Evolutionary conservation across 2,329 filamentous ascomycete genomes (phyloP).

Genomic region (Scedosporium apiospermum): DNA sequence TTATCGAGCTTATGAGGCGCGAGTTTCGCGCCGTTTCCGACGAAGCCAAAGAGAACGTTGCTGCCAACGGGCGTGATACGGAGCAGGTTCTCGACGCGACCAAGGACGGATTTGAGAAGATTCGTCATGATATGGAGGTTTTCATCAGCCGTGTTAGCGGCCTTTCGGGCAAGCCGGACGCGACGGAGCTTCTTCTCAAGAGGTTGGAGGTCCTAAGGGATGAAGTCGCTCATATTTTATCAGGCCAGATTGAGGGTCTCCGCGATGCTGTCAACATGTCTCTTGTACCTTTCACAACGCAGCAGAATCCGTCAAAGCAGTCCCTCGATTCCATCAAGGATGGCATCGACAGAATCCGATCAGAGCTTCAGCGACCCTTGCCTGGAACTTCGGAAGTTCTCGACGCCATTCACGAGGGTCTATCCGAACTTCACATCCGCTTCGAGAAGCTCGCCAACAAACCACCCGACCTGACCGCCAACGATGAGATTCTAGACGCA

Average conservation of each 20-base stretch:
- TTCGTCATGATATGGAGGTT: constrained; percentile 69
- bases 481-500: constrained; percentile 82
- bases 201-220: constrained; percentile 59
- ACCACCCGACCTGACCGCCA: constrained; percentile 71
- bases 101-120: constrained; percentile 74
- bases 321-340: constrained; percentile 61
- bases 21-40: constrained; percentile 53
- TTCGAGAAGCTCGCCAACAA: constrained; percentile 73
- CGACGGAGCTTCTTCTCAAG: constrained; percentile 57
- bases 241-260: constrained; percentile 73
- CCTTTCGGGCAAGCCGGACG: constrained; percentile 64
- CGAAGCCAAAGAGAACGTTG: constrained; percentile 67
- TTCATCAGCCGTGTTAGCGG: constrained; percentile 69
- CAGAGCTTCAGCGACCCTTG: constrained; percentile 60
- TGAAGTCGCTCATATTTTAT: constrained; percentile 62
- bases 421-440: constrained; percentile 65
- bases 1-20: constrained; percentile 48
- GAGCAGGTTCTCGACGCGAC: constrained; percentile 84
- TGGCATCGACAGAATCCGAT: constrained; percentile 65
- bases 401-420: constrained; percentile 80
- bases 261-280: constrained; percentile 67
- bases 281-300: constrained; percentile 44
- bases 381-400: constrained; percentile 78
- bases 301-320: constrained; percentile 37
- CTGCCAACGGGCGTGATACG: constrained; percentile 69